phyloP scores from a whole-genome alignment of 75 land plant genomes.

The Cupressus sempervirens region DNA sequence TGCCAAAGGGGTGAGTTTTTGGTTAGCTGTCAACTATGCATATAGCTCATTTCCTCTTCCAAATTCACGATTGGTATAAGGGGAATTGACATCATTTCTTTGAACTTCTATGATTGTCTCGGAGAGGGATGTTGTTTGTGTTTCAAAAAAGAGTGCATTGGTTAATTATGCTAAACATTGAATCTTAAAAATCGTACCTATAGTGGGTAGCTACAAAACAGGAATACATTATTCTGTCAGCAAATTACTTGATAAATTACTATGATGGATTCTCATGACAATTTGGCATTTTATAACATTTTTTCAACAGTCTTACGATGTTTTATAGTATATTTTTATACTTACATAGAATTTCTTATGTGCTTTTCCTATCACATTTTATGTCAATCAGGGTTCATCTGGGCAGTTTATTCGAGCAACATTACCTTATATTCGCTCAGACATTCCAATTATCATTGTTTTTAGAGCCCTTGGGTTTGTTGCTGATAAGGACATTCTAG shows the following conservation, averaged over 20 bases:
- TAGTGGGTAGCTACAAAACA: neutral
- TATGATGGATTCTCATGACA: neutral
- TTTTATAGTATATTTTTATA: neutral
- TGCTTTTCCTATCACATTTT: neutral
- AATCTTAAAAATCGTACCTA: neutral
- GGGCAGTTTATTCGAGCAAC: constrained; percentile 97
- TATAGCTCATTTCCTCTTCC: neutral
- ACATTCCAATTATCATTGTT: constrained; percentile 94
- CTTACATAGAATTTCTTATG: neutral
- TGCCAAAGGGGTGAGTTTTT: constrained; percentile 80
- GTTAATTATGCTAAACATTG: neutral
- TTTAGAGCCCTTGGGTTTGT: constrained; percentile 97
- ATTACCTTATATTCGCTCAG: constrained; percentile 83
- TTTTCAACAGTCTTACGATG: neutral
- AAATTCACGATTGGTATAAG: neutral
- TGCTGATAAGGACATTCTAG: constrained; percentile 95
- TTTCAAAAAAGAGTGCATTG: neutral
- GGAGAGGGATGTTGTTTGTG: neutral
- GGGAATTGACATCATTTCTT: neutral
- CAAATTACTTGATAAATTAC: neutral
- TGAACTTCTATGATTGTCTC: neutral
- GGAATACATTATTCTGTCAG: neutral
- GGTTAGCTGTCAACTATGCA: constrained; percentile 1
- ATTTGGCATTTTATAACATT: neutral
- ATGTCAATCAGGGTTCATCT: constrained; percentile 67